Conservation (phyloP, 2,329 filamentous ascomycete species). For the Colletotrichum liaoningense region DNA sequence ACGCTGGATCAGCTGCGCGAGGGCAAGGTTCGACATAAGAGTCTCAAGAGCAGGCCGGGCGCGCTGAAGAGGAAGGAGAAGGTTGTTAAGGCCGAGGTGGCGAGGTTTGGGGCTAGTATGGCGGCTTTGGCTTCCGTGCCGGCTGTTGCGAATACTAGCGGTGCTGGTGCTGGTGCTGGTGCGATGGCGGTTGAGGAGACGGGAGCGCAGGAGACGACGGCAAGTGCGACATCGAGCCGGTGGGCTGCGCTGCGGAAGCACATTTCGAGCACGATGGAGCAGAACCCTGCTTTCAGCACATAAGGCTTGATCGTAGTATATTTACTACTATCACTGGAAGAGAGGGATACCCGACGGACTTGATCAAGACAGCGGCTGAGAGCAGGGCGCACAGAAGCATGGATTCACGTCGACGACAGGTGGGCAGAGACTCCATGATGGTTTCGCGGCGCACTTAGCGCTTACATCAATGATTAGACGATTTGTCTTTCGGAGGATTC, state of each 20-base stretch:
- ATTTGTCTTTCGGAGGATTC: too few species aligned
- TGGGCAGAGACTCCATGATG: too few species aligned
- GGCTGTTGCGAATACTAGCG: conserved; percentile 38
- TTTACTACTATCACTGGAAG: neutral
- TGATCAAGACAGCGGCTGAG: neutral
- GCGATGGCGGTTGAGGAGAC: conserved; percentile 33
- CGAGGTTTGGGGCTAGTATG: conserved; percentile 86
- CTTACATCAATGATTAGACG: too few species aligned
- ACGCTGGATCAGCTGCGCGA: conserved; percentile 56
- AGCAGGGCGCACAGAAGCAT: too few species aligned
- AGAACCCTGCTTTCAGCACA: conserved; percentile 78
- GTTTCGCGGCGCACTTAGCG: too few species aligned
- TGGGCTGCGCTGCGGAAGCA: conserved; percentile 88
- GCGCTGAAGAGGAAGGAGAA: conserved; percentile 86
- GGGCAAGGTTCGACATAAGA: conserved; percentile 78
- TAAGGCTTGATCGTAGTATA: neutral
- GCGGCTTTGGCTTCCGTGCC: conserved; percentile 70
- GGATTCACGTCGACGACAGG: too few species aligned
- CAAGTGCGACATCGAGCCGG: conserved; percentile 62
- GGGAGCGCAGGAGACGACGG: conserved; percentile 33
- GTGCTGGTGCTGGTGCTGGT: conserved; percentile 15
- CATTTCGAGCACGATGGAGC: conserved; percentile 89
- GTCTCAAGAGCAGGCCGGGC: conserved; percentile 79
- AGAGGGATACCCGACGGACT: neutral
- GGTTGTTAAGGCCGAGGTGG: conserved; percentile 82